Conservation (phyloP, 352 stramenopile species). For the Pythium coloratum region DNA sequence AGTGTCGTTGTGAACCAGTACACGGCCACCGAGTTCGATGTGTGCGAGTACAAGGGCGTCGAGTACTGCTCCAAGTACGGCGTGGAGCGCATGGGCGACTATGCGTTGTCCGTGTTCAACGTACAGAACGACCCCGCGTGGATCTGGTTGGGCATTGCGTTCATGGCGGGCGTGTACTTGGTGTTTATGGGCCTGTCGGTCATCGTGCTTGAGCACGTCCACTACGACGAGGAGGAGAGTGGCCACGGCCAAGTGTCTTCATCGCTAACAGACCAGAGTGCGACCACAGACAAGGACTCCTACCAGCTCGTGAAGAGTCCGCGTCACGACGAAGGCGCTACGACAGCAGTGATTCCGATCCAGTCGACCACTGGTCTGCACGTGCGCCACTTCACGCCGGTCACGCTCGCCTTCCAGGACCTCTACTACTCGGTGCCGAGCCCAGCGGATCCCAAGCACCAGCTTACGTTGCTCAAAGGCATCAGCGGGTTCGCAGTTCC, state of each 20-base stretch:
- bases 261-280: slow-evolving; percentile 3
- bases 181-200: slow-evolving; percentile 52
- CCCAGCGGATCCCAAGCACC: slow-evolving; percentile 31
- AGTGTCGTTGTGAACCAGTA: slow-evolving; percentile 57
- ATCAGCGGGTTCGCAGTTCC: neutral
- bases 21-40: slow-evolving; percentile 33
- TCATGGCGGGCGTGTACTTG: slow-evolving; percentile 48
- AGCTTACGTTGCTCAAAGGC: slow-evolving; percentile 24
- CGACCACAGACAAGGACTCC: neutral
- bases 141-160: slow-evolving; percentile 45
- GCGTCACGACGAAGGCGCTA: neutral
- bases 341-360: slow-evolving; percentile 30
- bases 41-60: slow-evolving; percentile 40
- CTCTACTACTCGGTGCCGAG: slow-evolving; percentile 58
- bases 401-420: slow-evolving; percentile 57
- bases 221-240: slow-evolving; percentile 54
- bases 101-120: slow-evolving; percentile 48
- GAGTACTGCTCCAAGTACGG: slow-evolving; percentile 37
- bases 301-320: slow-evolving; percentile 24
- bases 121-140: slow-evolving; percentile 40
- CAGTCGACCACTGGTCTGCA: slow-evolving; percentile 15
- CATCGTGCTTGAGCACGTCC: slow-evolving; percentile 53
- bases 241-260: slow-evolving; percentile 24
- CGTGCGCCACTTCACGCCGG: slow-evolving; percentile 37
- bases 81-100: slow-evolving; percentile 43